Base-by-base conservation (phyloP, 768 basidiomycete species). In the Boletus rubropictus region DNA sequence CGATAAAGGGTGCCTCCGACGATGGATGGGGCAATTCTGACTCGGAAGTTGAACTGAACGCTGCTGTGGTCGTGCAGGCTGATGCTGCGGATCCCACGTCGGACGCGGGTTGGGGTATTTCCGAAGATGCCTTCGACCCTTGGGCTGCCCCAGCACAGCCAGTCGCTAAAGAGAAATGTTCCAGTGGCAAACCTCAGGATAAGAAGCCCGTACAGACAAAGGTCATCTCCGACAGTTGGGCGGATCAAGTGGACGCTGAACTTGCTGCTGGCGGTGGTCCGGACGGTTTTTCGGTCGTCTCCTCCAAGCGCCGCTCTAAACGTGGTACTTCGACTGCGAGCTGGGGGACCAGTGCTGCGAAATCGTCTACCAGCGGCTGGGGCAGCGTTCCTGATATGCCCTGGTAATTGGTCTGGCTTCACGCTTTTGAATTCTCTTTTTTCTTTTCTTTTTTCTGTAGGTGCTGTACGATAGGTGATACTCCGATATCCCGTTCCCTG, bases 321-420 rank as follows among this genome's bases (percentile, higher is more conserved):
- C 54, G 49, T 9, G 42, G 62, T 18, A 33, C 39, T 12, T 52
- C 52, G 14, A 49, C 49, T n/a, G 6, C 59, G 21, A 37, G 46
- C 22, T 39, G 50, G 43, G 53, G 37, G 7, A 28, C 44, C 29
- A 52, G 42, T 9, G 2, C 39, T 12, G 44, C 52, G 12, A 55
- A 58, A 35, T 51, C 53, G 36, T 58, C 61, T 5, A 54, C 52
- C 20, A 52, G 57, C 11, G 63, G 64, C 12, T 66, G 63, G 62
- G 64, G 62, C 20, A 50, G 35, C 4, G 53, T 51, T 18, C 4
- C 46, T 4, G 52, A 65, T 2, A 48, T 52, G 51, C 62, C 56
- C 28, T 64, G 59, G 54, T 64, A 42, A 61, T n/a, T 35, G 18
- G 28, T 21, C 22, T 37, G 37, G 18, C 22, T 25, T 46, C 36